phyloP scores from a whole-genome alignment of 2,329 filamentous ascomycete genomes.

The Diaporthe sp. region DNA sequence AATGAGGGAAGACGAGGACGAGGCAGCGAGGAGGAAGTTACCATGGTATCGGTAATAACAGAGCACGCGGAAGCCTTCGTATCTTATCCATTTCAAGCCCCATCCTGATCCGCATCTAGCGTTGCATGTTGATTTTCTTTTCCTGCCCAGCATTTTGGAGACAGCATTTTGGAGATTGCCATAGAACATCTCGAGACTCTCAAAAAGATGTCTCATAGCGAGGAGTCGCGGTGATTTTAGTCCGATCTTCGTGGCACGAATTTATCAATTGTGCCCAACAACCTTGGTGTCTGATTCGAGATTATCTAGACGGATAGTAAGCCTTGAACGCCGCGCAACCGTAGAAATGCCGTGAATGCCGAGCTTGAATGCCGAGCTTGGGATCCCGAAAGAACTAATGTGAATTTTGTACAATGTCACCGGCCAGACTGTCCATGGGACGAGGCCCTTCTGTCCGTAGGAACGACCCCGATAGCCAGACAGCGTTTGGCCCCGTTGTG shows the following conservation, averaged over 20 bases:
- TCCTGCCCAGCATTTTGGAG: slow-evolving; percentile 13
- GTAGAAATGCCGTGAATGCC: slow-evolving; percentile 39
- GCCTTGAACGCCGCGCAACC: slow-evolving; percentile 42
- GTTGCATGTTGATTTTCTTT: slow-evolving; percentile 22
- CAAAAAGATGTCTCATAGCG: slow-evolving; percentile 22
- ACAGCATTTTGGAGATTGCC: neutral
- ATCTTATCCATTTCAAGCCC: neutral
- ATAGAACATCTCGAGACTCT: slow-evolving; percentile 8
- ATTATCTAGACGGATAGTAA: slow-evolving; percentile 19
- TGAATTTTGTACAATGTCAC: slow-evolving; percentile 36
- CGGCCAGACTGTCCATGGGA: neutral
- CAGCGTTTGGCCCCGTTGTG: neutral
- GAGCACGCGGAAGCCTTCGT: neutral
- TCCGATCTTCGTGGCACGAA: neutral
- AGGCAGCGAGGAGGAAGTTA: slow-evolving; percentile 64
- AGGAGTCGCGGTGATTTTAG: slow-evolving; percentile 32
- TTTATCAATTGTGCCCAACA: slow-evolving; percentile 8
- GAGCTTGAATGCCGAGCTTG: slow-evolving; percentile 26
- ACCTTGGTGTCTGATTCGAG: slow-evolving; percentile 14
- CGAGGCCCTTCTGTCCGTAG: neutral
- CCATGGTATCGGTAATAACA: slow-evolving; percentile 49
- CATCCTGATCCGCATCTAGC: slow-evolving; percentile 23
- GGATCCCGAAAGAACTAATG: slow-evolving; percentile 6
- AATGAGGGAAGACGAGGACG: slow-evolving; percentile 59
- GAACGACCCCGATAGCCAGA: neutral